A percentile compares a stretch with the other conserved stretches of the same genome.
Evolutionary conservation across 176 grass and related monocot genomes (phyloP).

Genomic region (Oryza glaberrima): DNA sequence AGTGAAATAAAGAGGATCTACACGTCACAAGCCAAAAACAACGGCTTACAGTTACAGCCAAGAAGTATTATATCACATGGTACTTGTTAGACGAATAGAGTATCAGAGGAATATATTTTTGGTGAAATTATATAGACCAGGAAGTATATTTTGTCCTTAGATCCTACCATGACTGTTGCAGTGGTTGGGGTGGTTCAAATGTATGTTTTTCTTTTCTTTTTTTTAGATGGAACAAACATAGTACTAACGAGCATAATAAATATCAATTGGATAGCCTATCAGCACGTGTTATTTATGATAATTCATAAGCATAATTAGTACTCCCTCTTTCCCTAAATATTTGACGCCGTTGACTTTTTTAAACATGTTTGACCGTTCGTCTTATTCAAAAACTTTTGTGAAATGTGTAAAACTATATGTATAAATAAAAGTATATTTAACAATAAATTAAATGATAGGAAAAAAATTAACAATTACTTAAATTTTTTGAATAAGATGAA

Average conservation of each 20-base stretch:
- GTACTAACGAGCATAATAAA: background rate
- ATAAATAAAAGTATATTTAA: too few relatives aligned
- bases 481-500: too few relatives aligned
- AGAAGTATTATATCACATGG: background rate
- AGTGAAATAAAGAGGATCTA: background rate
- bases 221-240: background rate
- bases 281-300: conserved; percentile 4
- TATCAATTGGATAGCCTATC: background rate
- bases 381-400: too few relatives aligned
- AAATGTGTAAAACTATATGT: too few relatives aligned
- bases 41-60: background rate
- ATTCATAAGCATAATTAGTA: background rate
- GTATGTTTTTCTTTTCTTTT: background rate
- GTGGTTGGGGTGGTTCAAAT: conserved; percentile 24
- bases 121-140: background rate
- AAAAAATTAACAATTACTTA: too few relatives aligned
- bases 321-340: too few relatives aligned
- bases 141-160: background rate
- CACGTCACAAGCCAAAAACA: background rate
- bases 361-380: too few relatives aligned
- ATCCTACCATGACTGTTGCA: background rate
- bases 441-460: too few relatives aligned
- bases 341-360: too few relatives aligned
- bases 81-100: background rate
- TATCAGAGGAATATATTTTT: background rate